Percentiles rank a stretch among this genome's conserved stretches.
Conservation (phyloP, 1,284 basidiomycete genomes). For the Phenoliferia sp. region DNA sequence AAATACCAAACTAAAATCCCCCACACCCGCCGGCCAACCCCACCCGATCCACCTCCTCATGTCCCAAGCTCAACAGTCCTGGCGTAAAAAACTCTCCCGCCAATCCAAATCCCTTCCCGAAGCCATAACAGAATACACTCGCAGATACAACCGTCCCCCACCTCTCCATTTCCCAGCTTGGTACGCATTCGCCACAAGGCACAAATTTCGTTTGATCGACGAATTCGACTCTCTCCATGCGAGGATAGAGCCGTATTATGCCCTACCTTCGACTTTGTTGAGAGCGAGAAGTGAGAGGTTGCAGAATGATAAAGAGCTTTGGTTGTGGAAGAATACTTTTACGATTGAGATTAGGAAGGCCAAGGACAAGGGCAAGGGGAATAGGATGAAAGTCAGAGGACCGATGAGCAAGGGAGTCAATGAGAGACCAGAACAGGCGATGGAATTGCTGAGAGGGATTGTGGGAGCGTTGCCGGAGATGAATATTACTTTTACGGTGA, state of each 20-base stretch:
- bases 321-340: conserved; percentile 22
- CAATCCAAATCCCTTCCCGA: conserved; percentile 27
- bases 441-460: conserved; percentile 18
- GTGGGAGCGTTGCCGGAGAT: conserved; percentile 15
- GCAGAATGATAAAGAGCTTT: conserved; percentile 18
- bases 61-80: conserved; percentile 11
- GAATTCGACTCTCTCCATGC: conserved; percentile 36
- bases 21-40: conserved; percentile 6
- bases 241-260: conserved; percentile 27
- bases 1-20: background rate
- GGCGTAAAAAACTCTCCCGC: conserved; percentile 19
- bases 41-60: conserved; percentile 31
- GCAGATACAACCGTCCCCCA: conserved; percentile 27
- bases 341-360: conserved; percentile 16
- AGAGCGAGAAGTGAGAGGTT: conserved; percentile 18
- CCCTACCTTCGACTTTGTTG: conserved; percentile 22
- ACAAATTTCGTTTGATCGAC: conserved; percentile 33
- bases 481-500: conserved; percentile 16
- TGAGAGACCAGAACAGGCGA: conserved; percentile 16
- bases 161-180: conserved; percentile 33
- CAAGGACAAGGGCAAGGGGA: background rate
- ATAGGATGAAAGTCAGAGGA: conserved; percentile 12
- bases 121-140: conserved; percentile 33
- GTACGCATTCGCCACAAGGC: conserved; percentile 26
- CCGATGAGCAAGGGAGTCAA: conserved; percentile 16